A percentile compares a stretch with the other conserved stretches of the same genome.
These are phyloP conservation scores for Fraxinus sp. DNA, from an alignment of 305 asterid genomes.

Conservation along the genomic window DNA sequence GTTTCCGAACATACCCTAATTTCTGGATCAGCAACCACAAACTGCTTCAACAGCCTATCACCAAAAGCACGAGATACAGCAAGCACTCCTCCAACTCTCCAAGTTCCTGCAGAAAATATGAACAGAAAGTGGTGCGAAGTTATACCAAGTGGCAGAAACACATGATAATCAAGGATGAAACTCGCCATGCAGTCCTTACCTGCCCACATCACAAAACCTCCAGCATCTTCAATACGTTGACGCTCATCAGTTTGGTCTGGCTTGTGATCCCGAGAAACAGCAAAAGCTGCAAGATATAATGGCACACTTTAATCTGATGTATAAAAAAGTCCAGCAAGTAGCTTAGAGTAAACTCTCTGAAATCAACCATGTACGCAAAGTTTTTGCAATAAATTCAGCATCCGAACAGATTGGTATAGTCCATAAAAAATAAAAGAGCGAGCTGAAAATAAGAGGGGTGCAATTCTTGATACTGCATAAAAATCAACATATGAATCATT, in stretches of 20 bases:
- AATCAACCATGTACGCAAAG: neutral
- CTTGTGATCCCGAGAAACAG: slow-evolving; percentile 85
- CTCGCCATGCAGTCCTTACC: slow-evolving; percentile 31
- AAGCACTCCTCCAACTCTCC: slow-evolving; percentile 90
- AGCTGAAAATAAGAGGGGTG: neutral
- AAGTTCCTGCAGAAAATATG: slow-evolving; percentile 51
- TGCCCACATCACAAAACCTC: slow-evolving; percentile 93
- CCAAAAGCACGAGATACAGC: slow-evolving; percentile 92
- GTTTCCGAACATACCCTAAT: slow-evolving; percentile 46
- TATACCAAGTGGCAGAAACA: neutral
- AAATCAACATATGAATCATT: neutral
- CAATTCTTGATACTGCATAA: neutral
- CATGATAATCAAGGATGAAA: neutral
- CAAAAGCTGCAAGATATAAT: slow-evolving; percentile 53
- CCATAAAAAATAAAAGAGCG: neutral
- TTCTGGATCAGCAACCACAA: slow-evolving; percentile 85
- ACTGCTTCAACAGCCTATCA: slow-evolving; percentile 69
- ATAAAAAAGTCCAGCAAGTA: neutral
- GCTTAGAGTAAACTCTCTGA: neutral
- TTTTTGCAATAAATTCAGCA: neutral
- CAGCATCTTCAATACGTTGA: slow-evolving; percentile 83
- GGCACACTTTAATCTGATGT: neutral
- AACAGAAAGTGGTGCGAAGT: neutral
- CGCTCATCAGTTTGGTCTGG: slow-evolving; percentile 84
- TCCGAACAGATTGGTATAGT: neutral